Evolutionary conservation across 2,329 filamentous ascomycete genomes (phyloP).

Genomic region (Pseudogymnoascus verrucosus): DNA sequence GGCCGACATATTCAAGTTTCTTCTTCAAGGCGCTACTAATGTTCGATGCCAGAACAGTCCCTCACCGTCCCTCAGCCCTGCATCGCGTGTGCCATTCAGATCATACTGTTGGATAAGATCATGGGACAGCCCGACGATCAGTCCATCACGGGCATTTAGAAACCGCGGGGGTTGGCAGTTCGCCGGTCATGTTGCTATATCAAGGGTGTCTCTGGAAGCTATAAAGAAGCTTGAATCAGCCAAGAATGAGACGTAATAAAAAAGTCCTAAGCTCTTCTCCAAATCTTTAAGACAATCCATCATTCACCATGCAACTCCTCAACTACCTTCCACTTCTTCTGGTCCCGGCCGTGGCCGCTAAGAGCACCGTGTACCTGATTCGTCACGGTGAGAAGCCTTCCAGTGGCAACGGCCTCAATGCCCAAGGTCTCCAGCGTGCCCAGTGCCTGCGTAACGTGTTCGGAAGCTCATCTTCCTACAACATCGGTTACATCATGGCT

Average conservation of each 20-base stretch:
- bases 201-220: background rate
- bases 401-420: conserved; percentile 41
- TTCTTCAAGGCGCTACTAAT: background rate
- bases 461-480: conserved; percentile 40
- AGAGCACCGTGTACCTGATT: conserved; percentile 52
- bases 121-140: background rate
- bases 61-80: conserved; percentile 8
- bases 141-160: background rate
- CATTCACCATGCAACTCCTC: conserved; percentile 6
- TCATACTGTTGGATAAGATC: background rate
- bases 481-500: conserved; percentile 52
- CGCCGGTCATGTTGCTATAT: background rate
- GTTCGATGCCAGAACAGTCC: background rate
- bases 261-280: background rate
- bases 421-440: conserved; percentile 45
- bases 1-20: background rate
- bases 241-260: background rate
- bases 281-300: background rate
- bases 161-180: background rate
- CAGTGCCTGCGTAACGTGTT: conserved; percentile 53
- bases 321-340: background rate
- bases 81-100: background rate
- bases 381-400: conserved; percentile 56
- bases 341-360: conserved; percentile 12
- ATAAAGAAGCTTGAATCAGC: conserved; percentile 3